Evolutionary conservation across 306 rosid genomes (phyloP), one percentile per base, ranked within the genome.

Genomic region (Lathyrus oleraceus): DNA sequence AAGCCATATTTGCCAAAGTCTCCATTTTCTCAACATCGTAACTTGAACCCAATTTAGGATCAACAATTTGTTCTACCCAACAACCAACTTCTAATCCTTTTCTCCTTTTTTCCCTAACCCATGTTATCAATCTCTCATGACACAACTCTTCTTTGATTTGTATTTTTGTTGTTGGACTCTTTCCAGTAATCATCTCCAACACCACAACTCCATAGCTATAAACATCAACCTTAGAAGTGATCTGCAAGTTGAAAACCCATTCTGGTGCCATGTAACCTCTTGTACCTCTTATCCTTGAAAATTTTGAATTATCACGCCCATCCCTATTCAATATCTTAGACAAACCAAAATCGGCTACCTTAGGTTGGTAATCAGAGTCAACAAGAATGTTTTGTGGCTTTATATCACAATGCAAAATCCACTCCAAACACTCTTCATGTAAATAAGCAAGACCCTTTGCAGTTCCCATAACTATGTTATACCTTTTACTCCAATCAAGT

Each of bases 401-500:
- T 10, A 75, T 75, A 47, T 67, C 89, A 20, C 86, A 87, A 21
- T 84, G 92, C 35, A 87, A 54, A 72, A 84, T 43, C 92, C 89
- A 87, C 36, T 87, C 92, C 71, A 80, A 76, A 53, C 89, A 87
- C 35, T 84, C 89, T 58, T 87, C 89, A 42, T 84, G 87, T 32
- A 87, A 20, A 66, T 87, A 86, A 4, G 87, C 80, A 3, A 84
- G 62, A 8, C 88, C 85, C 42, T 76, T 81, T 10, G 91, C 88
- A 0, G 82, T 81, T 10, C 91, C 88, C 0, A 73, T 4, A 28
- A 61, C 73, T 56, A 74, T 74, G 38, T 28, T 57, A 57, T 66
- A 75, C 74, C 74, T 67, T 35, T 58, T 58, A n/a, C 12, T 1
- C 71, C 74, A 78, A 20, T 74, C 78, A 74, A 74, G 66, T 11